Base-by-base conservation (phyloP, 2,329 filamentous ascomycete species). In the Hymenoscyphus fructigenus region DNA sequence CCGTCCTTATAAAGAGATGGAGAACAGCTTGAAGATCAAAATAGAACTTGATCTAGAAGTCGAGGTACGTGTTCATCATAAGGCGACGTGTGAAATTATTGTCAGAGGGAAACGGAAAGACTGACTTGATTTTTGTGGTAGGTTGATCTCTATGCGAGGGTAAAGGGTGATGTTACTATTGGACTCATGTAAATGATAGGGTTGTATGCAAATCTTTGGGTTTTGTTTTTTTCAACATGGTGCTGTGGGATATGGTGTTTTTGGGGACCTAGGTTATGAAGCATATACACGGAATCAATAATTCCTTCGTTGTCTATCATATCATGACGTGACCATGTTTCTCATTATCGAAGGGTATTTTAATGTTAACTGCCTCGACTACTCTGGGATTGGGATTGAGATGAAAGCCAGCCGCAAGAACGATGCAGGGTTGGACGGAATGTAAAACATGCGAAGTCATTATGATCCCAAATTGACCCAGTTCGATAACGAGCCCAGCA, bases 31-130 rank as follows among this genome's bases (percentile, higher is more conserved):
- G 68, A 77, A 76, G 66, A 76, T 78, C 63, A 77, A 77, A 71
- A 77, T 78, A 66, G 76, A 78, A 69, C 58, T 78, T 64, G 76
- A 78, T 70, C 70, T 72, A 59, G 72, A 74, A 65, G 71, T 73
- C 60, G 71, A 77, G 75, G 76, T 75, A 53, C 28, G 38, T 50
- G n/a, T 50, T 36, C 26, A 32, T 20, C 20, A 14, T 15, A 29
- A 53, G 14, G 26, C 23, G 28, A 7, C 15, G 20, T 60, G 28
- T 14, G 32, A 32, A 14, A 50, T 50, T 50, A 50, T 50, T 23
- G 44, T 50, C 44, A 29, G 38, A n/a, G 26, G 38, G 41, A 29
- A 29, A 32, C 26, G 32, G 23, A 47, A 47, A 36, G 20, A 20
- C 53, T 57, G 29, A 57, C 53, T 57, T 50, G 14, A 5, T 36